Conservation (phyloP, 2,329 filamentous ascomycete genomes). For the Cytospora paraplurivora region DNA sequence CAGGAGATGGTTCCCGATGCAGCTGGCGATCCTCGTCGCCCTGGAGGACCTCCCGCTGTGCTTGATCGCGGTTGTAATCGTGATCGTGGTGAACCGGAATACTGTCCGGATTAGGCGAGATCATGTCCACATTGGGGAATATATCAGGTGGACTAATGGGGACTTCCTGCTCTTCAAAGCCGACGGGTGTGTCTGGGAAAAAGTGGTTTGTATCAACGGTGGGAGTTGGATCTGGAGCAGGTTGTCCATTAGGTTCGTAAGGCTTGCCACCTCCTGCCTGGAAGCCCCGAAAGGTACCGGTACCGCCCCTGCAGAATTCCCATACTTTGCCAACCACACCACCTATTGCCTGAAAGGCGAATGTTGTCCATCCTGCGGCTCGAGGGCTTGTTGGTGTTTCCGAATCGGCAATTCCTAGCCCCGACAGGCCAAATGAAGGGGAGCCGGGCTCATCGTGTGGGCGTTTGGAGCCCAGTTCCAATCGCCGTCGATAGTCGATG, state of each 20-base stretch:
- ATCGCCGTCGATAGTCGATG: constrained; percentile 52
- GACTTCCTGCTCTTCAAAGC: constrained; percentile 9
- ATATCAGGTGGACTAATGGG: constrained; percentile 17
- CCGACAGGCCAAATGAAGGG: constrained; percentile 36
- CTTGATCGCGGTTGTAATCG: constrained; percentile 7
- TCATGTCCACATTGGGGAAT: constrained; percentile 2
- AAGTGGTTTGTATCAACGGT: neutral
- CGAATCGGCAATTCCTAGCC: constrained; percentile 37
- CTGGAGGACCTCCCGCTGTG: constrained; percentile 9
- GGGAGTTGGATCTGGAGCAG: neutral
- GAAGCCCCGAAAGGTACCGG: constrained; percentile 78
- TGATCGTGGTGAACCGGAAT: constrained; percentile 18
- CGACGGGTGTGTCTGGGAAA: neutral
- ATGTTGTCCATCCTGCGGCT: constrained; percentile 54
- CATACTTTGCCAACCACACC: constrained; percentile 77
- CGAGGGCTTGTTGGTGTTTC: constrained; percentile 34
- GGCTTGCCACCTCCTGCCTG: constrained; percentile 79
- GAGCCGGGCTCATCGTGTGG: constrained; percentile 42
- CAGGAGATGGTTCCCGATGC: constrained; percentile 36
- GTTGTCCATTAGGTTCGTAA: constrained; percentile 57
- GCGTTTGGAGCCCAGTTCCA: constrained; percentile 51
- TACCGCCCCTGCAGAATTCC: constrained; percentile 75
- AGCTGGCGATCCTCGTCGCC: neutral
- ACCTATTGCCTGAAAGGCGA: constrained; percentile 64
- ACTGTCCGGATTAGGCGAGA: constrained; percentile 9